These are phyloP conservation scores for Escovopsis sp. DNA, from an alignment of 2,329 filamentous ascomycete species.

Conservation along the genomic window DNA sequence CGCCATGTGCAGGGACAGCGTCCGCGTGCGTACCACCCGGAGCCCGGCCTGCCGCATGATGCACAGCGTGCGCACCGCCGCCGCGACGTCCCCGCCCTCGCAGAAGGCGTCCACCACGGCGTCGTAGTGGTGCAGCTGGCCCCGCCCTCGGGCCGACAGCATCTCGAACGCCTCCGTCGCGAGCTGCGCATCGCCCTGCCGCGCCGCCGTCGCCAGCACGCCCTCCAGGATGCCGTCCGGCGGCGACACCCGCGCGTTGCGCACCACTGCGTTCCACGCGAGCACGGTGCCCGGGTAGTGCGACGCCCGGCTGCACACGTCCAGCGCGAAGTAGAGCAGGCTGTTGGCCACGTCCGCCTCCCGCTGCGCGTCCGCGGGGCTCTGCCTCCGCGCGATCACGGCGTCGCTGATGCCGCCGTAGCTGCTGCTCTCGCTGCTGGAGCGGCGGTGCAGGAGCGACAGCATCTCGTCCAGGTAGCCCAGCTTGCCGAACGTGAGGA, in stretches of 20 bases:
- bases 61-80: constrained; percentile 53
- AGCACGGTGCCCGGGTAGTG: constrained; percentile 50
- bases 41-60: constrained; percentile 48
- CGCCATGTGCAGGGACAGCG: constrained; percentile 43
- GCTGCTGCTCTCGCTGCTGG: constrained; percentile 5
- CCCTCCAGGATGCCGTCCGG: constrained; percentile 50
- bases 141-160: constrained; percentile 23
- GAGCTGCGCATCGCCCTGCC: constrained; percentile 49
- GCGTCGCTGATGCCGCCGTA: too few relatives aligned
- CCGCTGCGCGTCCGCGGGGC: constrained; percentile 2
- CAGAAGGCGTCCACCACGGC: constrained; percentile 59
- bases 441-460: constrained; percentile 46
- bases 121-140: constrained; percentile 62
- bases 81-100: constrained; percentile 39
- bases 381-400: too few relatives aligned
- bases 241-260: constrained; percentile 20
- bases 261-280: constrained; percentile 56
- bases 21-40: constrained; percentile 42
- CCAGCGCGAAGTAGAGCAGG: constrained; percentile 60
- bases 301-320: constrained; percentile 49
- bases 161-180: constrained; percentile 53
- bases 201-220: constrained; percentile 57
- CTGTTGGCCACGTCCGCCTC: constrained; percentile 26
- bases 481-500: constrained; percentile 55
- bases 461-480: constrained; percentile 67